phyloP scores from a whole-genome alignment of 129 eudicot species.

The Scalesia atractyloides region DNA sequence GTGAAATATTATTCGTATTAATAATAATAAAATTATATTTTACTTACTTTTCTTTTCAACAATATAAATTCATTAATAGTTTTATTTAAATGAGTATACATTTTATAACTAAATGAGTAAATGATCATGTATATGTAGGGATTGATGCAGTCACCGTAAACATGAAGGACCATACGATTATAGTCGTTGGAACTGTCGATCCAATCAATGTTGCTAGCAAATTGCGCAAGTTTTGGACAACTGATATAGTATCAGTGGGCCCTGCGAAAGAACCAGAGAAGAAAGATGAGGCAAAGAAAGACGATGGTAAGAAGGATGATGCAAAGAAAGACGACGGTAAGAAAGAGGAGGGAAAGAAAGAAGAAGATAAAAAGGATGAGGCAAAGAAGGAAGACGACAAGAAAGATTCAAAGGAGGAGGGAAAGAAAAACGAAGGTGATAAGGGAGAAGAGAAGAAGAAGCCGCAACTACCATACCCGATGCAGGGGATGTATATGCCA shows the following conservation, averaged over 20 bases:
- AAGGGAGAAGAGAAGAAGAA: constrained; percentile 32
- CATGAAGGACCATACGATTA: constrained; percentile 46
- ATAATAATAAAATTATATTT: background rate
- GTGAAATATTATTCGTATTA: constrained; percentile 9
- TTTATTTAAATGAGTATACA: background rate
- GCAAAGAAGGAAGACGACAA: constrained; percentile 22
- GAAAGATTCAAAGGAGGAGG: constrained; percentile 18
- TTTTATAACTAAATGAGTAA: background rate
- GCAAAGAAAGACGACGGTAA: constrained; percentile 26
- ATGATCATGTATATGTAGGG: constrained; percentile 29
- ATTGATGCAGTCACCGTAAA: constrained; percentile 40
- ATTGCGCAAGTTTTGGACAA: constrained; percentile 37
- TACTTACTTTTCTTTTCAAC: background rate
- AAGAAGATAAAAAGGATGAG: constrained; percentile 19
- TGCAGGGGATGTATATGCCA: constrained; percentile 31
- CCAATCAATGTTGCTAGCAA: constrained; percentile 45
- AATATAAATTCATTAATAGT: background rate
- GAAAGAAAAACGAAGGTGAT: constrained; percentile 29
- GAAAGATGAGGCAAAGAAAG: constrained; percentile 30
- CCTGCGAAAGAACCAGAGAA: constrained; percentile 48
- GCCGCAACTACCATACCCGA: constrained; percentile 2
- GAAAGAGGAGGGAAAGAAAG: constrained; percentile 21
- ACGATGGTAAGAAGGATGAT: constrained; percentile 29
- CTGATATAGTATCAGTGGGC: constrained; percentile 40
- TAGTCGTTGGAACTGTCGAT: constrained; percentile 46